Percentiles rank a stretch among this genome's conserved stretches.
phyloP scores from a whole-genome alignment of 108 stramenopile genomes.

The Skeletonema costatum region DNA sequence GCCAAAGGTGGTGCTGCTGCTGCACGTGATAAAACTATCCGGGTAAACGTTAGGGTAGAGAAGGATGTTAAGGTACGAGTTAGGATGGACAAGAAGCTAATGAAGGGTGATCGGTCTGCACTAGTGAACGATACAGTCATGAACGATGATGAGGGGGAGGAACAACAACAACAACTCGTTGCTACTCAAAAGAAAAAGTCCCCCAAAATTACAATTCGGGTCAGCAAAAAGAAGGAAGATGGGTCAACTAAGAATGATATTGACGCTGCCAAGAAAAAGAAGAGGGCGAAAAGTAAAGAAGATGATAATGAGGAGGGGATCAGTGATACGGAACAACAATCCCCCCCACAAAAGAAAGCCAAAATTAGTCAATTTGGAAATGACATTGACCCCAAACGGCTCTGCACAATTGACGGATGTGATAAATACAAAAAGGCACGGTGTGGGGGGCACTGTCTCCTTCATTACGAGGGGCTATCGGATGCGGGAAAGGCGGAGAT shows the following conservation, averaged over 20 bases:
- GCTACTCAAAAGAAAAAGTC: not conserved
- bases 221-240: not conserved
- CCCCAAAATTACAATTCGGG: not conserved
- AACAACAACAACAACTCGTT: not conserved
- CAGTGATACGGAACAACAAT: not conserved
- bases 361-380: not conserved
- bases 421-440: not conserved
- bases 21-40: not conserved
- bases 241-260: not conserved
- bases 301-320: not conserved
- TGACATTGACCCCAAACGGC: not conserved
- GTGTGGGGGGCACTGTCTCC: not conserved
- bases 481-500: not conserved
- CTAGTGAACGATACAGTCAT: not conserved
- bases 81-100: not conserved
- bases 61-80: not conserved
- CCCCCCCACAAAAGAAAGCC: not conserved
- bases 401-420: not conserved
- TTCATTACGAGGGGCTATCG: not conserved
- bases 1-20: no score
- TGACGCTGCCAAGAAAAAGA: not conserved
- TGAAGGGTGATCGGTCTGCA: not conserved
- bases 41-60: not conserved
- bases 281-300: not conserved
- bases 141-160: not conserved